Percentiles rank a stretch among this genome's conserved stretches.
Evolutionary conservation across 768 basidiomycete genomes (phyloP).

Genomic region (Amyloporia xantha): DNA sequence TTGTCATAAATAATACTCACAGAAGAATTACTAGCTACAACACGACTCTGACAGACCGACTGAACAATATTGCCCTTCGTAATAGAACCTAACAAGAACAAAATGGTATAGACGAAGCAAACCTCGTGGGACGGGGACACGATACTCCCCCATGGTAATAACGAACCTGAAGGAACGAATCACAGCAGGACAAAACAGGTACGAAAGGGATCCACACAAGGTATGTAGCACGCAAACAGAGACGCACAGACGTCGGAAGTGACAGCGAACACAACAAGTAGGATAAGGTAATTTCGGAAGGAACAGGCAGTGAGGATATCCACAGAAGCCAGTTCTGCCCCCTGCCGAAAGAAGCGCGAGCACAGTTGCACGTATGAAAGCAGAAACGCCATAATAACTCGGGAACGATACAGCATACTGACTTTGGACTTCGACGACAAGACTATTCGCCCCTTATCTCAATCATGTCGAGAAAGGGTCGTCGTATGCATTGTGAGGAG

Average conservation of each 20-base stretch:
- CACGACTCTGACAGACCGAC: neutral
- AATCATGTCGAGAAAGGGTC: too few relatives aligned
- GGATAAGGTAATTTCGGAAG: too few relatives aligned
- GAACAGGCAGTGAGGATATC: conserved; percentile 5
- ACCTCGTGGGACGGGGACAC: neutral
- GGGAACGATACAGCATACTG: neutral
- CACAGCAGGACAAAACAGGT: too few relatives aligned
- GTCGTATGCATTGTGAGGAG: too few relatives aligned
- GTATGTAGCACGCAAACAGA: too few relatives aligned
- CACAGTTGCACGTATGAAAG: neutral
- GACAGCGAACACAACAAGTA: too few relatives aligned
- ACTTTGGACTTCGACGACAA: neutral
- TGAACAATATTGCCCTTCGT: too few relatives aligned
- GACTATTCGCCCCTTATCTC: too few relatives aligned
- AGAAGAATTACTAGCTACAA: neutral
- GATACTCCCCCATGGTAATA: too few relatives aligned
- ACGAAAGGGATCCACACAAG: too few relatives aligned
- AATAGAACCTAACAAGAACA: neutral
- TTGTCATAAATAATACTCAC: neutral
- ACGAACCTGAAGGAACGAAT: too few relatives aligned
- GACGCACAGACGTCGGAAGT: too few relatives aligned
- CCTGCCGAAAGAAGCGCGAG: conserved; percentile 4
- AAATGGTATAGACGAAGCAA: neutral
- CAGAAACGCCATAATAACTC: neutral
- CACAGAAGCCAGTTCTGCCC: conserved; percentile 23